Evolutionary conservation across 495 filamentous ascomycete species (phyloP).

Genomic region (Poronia punctata): DNA sequence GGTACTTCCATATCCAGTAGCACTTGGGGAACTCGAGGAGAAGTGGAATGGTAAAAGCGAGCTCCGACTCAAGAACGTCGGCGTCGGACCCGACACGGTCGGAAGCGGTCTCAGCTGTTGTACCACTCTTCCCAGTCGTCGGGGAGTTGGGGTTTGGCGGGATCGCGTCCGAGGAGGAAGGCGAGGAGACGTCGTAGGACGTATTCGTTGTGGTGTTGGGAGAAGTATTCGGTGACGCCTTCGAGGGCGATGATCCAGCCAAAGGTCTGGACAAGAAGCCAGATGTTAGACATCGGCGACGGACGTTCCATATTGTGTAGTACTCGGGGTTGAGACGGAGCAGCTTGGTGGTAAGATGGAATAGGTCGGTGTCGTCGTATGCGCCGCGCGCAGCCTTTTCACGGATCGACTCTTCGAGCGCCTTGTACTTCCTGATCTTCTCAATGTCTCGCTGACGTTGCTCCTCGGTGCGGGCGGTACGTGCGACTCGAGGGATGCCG

Average conservation of each 20-base stretch:
- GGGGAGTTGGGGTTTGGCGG: conserved; percentile 36
- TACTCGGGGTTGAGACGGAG: conserved; percentile 90
- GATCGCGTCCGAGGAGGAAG: conserved; percentile 41
- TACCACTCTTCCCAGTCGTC: conserved; percentile 52
- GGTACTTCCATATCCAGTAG: conserved; percentile 99
- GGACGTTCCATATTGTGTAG: conserved; percentile 97
- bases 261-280: conserved; percentile 45
- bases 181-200: conserved; percentile 43
- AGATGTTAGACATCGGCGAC: conserved; percentile 60
- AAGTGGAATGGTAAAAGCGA: conserved; percentile 74
- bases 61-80: conserved; percentile 50
- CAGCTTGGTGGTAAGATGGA: conserved; percentile 72
- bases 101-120: conserved; percentile 34
- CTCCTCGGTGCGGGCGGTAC: conserved; percentile 57
- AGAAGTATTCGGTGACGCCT: conserved; percentile 51
- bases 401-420: conserved; percentile 60
- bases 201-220: conserved; percentile 42
- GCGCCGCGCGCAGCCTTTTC: conserved; percentile 46
- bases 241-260: conserved; percentile 46
- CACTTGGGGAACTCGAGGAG: conserved; percentile 86
- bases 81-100: conserved; percentile 20
- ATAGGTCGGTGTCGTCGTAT: conserved; percentile 53
- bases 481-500: conserved; percentile 60
- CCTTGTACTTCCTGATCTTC: conserved; percentile 71
- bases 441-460: conserved; percentile 61